Evolutionary conservation across 2,329 filamentous ascomycete species (phyloP).

Genomic region (Nemania serpens): DNA sequence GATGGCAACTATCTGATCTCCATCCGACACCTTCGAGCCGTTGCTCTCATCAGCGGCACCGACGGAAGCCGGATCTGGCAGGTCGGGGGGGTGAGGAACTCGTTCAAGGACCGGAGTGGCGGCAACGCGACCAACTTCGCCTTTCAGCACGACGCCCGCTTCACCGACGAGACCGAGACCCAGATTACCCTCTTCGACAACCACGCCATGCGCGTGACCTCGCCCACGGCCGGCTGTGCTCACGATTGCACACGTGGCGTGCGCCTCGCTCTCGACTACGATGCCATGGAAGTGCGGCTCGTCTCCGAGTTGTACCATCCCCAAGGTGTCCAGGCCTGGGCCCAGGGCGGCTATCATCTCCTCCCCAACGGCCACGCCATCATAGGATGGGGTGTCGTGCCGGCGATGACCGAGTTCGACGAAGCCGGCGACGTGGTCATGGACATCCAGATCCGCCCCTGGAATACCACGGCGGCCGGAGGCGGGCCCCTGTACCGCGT

Average conservation of each 20-base stretch:
- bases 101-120: slow-evolving; percentile 44
- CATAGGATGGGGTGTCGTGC: slow-evolving; percentile 61
- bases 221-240: slow-evolving; percentile 37
- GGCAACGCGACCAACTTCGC: slow-evolving; percentile 44
- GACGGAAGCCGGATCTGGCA: slow-evolving; percentile 45
- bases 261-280: slow-evolving; percentile 51
- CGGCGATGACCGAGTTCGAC: slow-evolving; percentile 53
- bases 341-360: slow-evolving; percentile 55
- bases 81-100: slow-evolving; percentile 45
- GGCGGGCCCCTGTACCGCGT: slow-evolving; percentile 55
- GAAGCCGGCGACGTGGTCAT: slow-evolving; percentile 56
- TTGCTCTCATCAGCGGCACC: slow-evolving; percentile 42
- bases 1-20: slow-evolving; percentile 47
- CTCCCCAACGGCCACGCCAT: slow-evolving; percentile 58
- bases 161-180: slow-evolving; percentile 38
- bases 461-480: slow-evolving; percentile 47
- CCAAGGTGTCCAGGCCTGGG: slow-evolving; percentile 45
- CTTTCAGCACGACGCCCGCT: slow-evolving; percentile 48
- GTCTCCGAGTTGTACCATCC: slow-evolving; percentile 51
- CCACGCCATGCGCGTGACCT: slow-evolving; percentile 38
- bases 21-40: slow-evolving; percentile 39
- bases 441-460: slow-evolving; percentile 47
- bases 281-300: slow-evolving; percentile 48
- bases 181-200: slow-evolving; percentile 47
- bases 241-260: slow-evolving; percentile 48